Evolutionary conservation across 2,329 filamentous ascomycete species (phyloP).

Genomic region (Stemphylium vesicarium): DNA sequence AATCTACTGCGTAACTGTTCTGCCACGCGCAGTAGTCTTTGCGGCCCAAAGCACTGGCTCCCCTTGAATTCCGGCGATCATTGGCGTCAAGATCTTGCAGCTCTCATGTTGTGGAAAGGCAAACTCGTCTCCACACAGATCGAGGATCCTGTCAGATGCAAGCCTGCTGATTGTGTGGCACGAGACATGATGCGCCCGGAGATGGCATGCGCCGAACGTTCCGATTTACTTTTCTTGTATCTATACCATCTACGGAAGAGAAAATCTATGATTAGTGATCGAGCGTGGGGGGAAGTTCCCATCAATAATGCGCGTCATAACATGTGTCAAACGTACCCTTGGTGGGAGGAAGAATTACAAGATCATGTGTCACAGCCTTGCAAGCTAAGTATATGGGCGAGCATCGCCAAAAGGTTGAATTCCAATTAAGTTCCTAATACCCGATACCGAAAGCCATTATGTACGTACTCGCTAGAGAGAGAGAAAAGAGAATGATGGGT

Average conservation of each 20-base stretch:
- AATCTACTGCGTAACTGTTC: background rate
- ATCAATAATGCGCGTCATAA: background rate
- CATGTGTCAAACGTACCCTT: background rate
- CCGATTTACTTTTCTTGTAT: constrained; percentile 3
- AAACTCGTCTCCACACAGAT: background rate
- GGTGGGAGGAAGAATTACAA: no score
- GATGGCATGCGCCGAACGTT: background rate
- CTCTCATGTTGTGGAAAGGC: constrained; percentile 3
- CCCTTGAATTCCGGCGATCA: background rate
- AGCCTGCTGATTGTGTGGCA: constrained; percentile 3
- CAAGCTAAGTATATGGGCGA: background rate
- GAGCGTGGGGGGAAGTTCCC: background rate
- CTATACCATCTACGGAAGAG: background rate
- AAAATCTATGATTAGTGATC: background rate
- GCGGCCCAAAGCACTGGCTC: background rate
- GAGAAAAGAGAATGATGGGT: constrained; percentile 5
- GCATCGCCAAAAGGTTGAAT: background rate
- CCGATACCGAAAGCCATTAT: constrained; percentile 6
- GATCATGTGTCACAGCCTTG: background rate
- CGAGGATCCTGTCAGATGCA: constrained; percentile 5
- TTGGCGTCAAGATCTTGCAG: background rate
- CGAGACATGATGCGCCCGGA: background rate
- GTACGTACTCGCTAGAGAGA: constrained; percentile 4
- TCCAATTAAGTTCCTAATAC: constrained; percentile 7
- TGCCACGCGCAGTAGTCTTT: constrained; percentile 2